Conservation (phyloP, 805 yeast genomes). For the Kuraishia cidri region DNA sequence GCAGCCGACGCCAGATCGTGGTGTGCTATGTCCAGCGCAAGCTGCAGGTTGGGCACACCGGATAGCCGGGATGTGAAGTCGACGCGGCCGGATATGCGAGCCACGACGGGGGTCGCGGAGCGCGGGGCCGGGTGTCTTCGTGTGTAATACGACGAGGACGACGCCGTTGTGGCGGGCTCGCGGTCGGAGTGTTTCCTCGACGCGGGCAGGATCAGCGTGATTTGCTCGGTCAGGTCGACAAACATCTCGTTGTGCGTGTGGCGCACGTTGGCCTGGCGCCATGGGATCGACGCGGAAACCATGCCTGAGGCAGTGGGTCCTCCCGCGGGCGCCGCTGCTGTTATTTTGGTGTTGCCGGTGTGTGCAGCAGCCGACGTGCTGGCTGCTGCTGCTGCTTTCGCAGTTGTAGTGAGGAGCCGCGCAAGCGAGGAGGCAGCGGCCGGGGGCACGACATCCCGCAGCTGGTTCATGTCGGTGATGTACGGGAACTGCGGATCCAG, state of each 20-base stretch:
- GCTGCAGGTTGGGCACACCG: constrained; percentile 66
- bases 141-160: constrained; percentile 21
- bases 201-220: constrained; percentile 44
- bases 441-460: constrained; percentile 63
- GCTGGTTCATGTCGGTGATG: constrained; percentile 59
- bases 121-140: constrained; percentile 4
- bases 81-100: constrained; percentile 54
- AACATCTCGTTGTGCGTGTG: constrained; percentile 79
- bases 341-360: background rate
- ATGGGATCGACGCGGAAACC: constrained; percentile 55
- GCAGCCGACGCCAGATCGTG: constrained; percentile 29
- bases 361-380: background rate
- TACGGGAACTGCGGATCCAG: constrained; percentile 72
- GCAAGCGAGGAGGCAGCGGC: no score
- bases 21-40: constrained; percentile 39
- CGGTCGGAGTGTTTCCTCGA: no score
- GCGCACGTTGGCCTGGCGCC: constrained; percentile 70
- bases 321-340: background rate
- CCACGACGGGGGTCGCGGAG: constrained; percentile 30
- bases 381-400: no score
- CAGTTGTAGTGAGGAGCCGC: no score
- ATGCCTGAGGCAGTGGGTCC: no score
- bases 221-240: constrained; percentile 68
- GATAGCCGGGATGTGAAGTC: constrained; percentile 61
- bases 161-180: constrained; percentile 10